Evolutionary conservation across 179 eudicot genomes (phyloP).

Genomic region (Gypsophila paniculata): DNA sequence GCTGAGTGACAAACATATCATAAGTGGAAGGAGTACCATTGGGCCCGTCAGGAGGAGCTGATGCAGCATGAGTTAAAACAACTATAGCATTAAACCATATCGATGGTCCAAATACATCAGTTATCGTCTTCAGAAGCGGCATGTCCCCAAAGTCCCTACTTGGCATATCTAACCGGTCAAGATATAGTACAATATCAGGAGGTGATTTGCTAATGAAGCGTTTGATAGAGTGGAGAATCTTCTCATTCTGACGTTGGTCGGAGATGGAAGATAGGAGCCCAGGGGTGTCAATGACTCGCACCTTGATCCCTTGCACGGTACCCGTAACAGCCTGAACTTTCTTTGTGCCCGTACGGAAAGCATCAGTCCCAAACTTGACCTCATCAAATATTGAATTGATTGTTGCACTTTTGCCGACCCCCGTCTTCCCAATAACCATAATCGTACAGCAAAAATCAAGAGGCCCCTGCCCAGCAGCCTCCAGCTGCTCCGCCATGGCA

Average conservation of each 20-base stretch:
- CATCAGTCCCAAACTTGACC: constrained; percentile 64
- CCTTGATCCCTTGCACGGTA: constrained; percentile 86
- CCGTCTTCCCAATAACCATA: constrained; percentile 88
- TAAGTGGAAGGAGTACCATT: constrained; percentile 78
- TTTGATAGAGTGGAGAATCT: constrained; percentile 71
- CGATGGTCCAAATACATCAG: constrained; percentile 74
- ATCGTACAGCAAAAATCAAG: constrained; percentile 82
- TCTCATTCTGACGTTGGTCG: constrained; percentile 79
- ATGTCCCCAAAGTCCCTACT: constrained; percentile 81
- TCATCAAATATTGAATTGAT: constrained; percentile 88
- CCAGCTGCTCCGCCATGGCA: constrained; percentile 86
- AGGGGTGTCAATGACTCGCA: constrained; percentile 87
- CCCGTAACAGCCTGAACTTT: constrained; percentile 85
- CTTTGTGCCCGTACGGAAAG: constrained; percentile 67
- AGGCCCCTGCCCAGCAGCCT: constrained; percentile 73
- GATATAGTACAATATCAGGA: constrained; percentile 88
- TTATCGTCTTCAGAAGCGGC: constrained; percentile 76
- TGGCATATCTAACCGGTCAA: constrained; percentile 90
- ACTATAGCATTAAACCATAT: constrained; percentile 97
- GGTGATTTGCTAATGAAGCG: constrained; percentile 77
- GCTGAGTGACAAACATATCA: constrained; percentile 90
- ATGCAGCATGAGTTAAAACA: constrained; percentile 91
- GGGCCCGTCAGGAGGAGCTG: constrained; percentile 97
- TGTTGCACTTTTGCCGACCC: constrained; percentile 94
- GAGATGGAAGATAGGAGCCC: constrained; percentile 77